Percentiles rank a stretch among this genome's conserved stretches.
Evolutionary conservation across 2,329 filamentous ascomycete genomes (phyloP).

Genomic region (Fusarium torreyae): DNA sequence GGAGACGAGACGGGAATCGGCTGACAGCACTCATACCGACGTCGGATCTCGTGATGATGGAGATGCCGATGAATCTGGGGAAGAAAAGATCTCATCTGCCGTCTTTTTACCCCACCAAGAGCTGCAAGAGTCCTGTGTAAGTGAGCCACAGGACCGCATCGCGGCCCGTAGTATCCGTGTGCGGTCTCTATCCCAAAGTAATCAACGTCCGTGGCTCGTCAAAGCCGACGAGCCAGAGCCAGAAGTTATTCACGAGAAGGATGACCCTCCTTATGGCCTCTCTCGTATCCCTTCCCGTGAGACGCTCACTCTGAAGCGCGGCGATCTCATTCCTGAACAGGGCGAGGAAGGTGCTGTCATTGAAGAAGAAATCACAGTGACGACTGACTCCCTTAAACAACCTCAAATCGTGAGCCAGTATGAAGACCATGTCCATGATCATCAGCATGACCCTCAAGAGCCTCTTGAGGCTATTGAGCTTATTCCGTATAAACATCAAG

Average conservation of each 20-base stretch:
- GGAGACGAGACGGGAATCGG: conserved; percentile 56
- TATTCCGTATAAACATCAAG: conserved; percentile 97
- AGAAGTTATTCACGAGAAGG: conserved; percentile 48
- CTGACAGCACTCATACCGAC: conserved; percentile 56
- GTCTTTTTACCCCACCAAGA: conserved; percentile 85
- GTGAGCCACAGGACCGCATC: conserved; percentile 53
- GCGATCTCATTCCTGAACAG: conserved; percentile 54
- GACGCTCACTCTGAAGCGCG: conserved; percentile 47
- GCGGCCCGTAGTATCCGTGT: conserved; percentile 64
- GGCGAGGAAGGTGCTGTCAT: conserved; percentile 58
- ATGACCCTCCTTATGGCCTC: conserved; percentile 43
- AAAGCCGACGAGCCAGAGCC: conserved; percentile 68
- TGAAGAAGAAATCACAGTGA: conserved; percentile 61
- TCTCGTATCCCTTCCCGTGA: conserved; percentile 52
- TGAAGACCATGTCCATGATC: conserved; percentile 67
- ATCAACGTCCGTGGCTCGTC: conserved; percentile 68
- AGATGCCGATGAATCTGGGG: conserved; percentile 73
- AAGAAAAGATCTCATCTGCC: conserved; percentile 90
- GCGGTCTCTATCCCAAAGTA: conserved; percentile 60
- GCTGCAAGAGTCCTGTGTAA: conserved; percentile 56
- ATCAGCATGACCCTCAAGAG: conserved; percentile 66
- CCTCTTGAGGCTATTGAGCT: conserved; percentile 94
- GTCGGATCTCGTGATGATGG: conserved; percentile 55
- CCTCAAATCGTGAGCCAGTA: conserved; percentile 59
- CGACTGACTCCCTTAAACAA: conserved; percentile 50